phyloP scores from a whole-genome alignment of 192 early-diverging fungal species.

The Mortierella hygrophila region DNA sequence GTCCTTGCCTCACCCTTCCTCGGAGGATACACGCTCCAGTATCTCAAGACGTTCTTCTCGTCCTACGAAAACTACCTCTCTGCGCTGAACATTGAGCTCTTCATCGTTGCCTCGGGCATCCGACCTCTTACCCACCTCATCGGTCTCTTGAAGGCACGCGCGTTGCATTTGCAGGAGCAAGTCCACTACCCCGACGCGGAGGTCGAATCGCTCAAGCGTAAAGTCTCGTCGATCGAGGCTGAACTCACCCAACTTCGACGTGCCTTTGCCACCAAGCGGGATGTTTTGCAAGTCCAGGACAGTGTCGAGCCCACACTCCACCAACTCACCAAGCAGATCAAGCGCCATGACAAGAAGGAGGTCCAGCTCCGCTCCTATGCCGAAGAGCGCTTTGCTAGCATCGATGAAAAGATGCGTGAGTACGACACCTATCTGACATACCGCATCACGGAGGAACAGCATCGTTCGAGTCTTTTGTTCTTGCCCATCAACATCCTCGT shows the following conservation, averaged over 20 bases:
- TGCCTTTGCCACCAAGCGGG: constrained; percentile 69
- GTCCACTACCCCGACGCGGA: constrained; percentile 63
- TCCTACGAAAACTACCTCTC: constrained; percentile 68
- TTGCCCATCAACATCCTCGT: constrained; percentile 68
- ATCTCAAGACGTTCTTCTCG: constrained; percentile 64
- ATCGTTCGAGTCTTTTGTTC: constrained; percentile 56
- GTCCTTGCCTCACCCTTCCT: constrained; percentile 66
- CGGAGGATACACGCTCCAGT: constrained; percentile 67
- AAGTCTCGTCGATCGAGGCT: constrained; percentile 63
- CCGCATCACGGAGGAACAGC: constrained; percentile 67
- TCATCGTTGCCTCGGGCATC: constrained; percentile 68
- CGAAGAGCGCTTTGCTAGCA: constrained; percentile 62
- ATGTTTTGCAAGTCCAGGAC: constrained; percentile 63
- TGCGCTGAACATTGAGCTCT: constrained; percentile 68
- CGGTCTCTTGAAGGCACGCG: constrained; percentile 61
- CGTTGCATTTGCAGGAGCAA: constrained; percentile 66
- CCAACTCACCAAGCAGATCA: constrained; percentile 65
- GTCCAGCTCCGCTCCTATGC: constrained; percentile 61
- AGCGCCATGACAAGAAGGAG: constrained; percentile 70
- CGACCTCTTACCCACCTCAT: constrained; percentile 66
- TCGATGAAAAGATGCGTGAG: constrained; percentile 68
- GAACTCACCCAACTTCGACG: constrained; percentile 62
- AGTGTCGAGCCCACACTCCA: constrained; percentile 65
- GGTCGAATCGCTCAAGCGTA: constrained; percentile 60
- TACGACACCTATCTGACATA: constrained; percentile 65